These are phyloP conservation scores for Rhizophagus sp. DNA, from an alignment of 192 early-diverging fungal genomes.

Conservation along the genomic window DNA sequence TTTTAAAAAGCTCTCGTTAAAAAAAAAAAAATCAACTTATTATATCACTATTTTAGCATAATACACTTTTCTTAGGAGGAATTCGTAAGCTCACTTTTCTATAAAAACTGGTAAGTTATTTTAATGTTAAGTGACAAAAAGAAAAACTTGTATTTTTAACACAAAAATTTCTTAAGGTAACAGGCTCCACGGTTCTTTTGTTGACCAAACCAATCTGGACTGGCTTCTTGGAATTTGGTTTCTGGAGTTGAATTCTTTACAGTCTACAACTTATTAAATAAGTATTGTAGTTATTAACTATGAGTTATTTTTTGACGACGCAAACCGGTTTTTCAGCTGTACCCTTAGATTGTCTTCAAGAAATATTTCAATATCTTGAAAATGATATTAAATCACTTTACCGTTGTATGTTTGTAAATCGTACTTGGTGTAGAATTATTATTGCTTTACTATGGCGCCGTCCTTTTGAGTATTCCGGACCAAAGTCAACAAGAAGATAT, in stretches of 20 bases:
- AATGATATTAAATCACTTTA: slow-evolving; percentile 17
- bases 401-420: background rate
- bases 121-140: background rate
- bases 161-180: background rate
- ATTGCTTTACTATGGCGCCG: slow-evolving; percentile 19
- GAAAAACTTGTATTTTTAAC: background rate
- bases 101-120: background rate
- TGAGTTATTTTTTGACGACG: background rate
- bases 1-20: background rate
- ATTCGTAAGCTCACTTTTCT: background rate
- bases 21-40: background rate
- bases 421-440: slow-evolving; percentile 9
- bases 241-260: background rate
- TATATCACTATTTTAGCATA: background rate
- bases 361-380: slow-evolving; percentile 9
- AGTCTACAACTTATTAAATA: background rate
- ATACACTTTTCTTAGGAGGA: background rate
- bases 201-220: background rate
- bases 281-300: background rate
- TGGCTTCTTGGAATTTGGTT: background rate
- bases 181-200: background rate
- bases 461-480: slow-evolving; percentile 9
- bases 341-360: background rate
- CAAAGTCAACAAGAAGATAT: background rate
- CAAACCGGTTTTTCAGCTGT: background rate